Evolutionary conservation across 2,329 filamentous ascomycete species (phyloP).

Genomic region (Thelonectria rubi): DNA sequence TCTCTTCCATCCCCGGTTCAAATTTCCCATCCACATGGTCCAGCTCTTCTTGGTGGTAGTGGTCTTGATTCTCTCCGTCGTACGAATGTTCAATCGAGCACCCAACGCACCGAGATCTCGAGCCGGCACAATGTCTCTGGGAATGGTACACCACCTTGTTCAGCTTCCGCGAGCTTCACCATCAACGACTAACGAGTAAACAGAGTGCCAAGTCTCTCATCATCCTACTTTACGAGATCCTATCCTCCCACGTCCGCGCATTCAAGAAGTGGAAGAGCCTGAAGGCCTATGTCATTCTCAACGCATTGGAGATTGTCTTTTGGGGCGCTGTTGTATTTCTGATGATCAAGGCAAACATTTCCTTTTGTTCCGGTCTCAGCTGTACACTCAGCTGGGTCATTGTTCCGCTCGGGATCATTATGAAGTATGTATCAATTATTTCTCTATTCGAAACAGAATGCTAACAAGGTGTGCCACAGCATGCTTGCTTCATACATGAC

Average conservation of each 20-base stretch:
- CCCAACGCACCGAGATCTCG: constrained; percentile 4
- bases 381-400: constrained; percentile 26
- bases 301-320: constrained; percentile 54
- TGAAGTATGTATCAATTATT: background rate
- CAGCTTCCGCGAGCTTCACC: too few species aligned
- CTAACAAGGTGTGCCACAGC: background rate
- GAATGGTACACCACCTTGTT: constrained; percentile 10
- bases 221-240: constrained; percentile 53
- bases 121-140: constrained; percentile 18
- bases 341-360: constrained; percentile 18
- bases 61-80: constrained; percentile 7
- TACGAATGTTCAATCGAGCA: constrained; percentile 8
- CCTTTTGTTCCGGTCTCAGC: constrained; percentile 17
- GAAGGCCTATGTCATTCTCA: constrained; percentile 53
- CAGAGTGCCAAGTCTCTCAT: constrained; percentile 51
- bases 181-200: background rate
- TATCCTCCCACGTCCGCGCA: constrained; percentile 46
- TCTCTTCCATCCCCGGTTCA: constrained; percentile 10
- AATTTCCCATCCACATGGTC: constrained; percentile 14
- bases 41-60: constrained; percentile 2
- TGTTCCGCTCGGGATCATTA: constrained; percentile 1
- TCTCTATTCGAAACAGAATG: background rate
- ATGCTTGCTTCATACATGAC: constrained; percentile 12
- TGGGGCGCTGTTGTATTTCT: constrained; percentile 44
- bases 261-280: constrained; percentile 50